Evolutionary conservation across 441 rosid genomes (phyloP), one percentile per base, ranked within the genome.

Genomic region (Melastoma candidum): DNA sequence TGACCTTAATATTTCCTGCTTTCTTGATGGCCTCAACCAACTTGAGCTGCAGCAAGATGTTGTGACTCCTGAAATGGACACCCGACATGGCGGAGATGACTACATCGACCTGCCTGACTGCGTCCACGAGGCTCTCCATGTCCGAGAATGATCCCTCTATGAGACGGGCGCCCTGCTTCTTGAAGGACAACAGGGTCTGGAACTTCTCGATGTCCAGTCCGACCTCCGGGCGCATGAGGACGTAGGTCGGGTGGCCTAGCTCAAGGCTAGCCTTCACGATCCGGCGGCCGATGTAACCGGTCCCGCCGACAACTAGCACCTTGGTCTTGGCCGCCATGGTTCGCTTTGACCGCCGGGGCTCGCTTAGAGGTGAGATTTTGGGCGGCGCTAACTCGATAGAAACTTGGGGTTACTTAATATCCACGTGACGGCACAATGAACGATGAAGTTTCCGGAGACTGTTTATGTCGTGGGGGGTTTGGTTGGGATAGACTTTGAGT

Each of bases 1-100:
- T 0, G 67, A 86, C 96, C 93, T 85, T 82, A 7, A 89, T 67
- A 25, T 85, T 89, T 52, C 93, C 93, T 3, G 95, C 95, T 48
- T 86, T 85, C 74, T 82, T 85, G 67, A 89, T 85, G 68, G 97
- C 95, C 2, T 84, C 75, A n/a, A 86, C 87, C 12, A 90, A 83
- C 65, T 77, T 79, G 63, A 84, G 85, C 75, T 90, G 95, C 57
- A 80, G n/a, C 59, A 76, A 43, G 43, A 90, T 53, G 56, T 72
- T 82, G 51, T 84, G 95, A 61, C 74, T 73, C 47, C 85, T 67
- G 49, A 84, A 84, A 46, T 80, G 94, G 29, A 77, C 88, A 0
- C 95, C 95, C 0, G 95, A 90, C 66, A 90, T 74, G 71, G 95
- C 65, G 56, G 80, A 82, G 27, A 90, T 81, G 48, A 90, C 95